Percentiles rank a stretch among this genome's conserved stretches.
phyloP scores from a whole-genome alignment of 805 yeast species.

The Cyberlindnera xishuangbannaensis region DNA sequence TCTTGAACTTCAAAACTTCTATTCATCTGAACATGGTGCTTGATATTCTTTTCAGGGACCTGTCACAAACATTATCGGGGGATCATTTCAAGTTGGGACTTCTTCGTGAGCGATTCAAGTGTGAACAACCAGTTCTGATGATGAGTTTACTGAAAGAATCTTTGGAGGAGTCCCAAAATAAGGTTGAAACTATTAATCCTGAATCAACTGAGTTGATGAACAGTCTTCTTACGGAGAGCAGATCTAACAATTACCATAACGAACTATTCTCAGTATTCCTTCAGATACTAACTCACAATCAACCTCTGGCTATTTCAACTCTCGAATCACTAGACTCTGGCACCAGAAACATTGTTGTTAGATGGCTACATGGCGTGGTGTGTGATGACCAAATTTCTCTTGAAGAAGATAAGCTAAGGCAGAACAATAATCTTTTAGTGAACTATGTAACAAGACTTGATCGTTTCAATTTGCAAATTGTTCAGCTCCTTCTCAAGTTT shows the following conservation, averaged over 20 bases:
- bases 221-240: conserved; percentile 17
- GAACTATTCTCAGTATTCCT: conserved; percentile 17
- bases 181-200: conserved; percentile 17
- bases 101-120: conserved; percentile 20
- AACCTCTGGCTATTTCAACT: conserved; percentile 4
- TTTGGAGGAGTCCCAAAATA: conserved; percentile 11
- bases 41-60: conserved; percentile 22
- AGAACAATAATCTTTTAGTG: conserved; percentile 5
- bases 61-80: conserved; percentile 9
- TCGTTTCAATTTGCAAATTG: conserved; percentile 37
- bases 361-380: conserved; percentile 3
- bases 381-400: conserved; percentile 2
- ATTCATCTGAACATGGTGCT: conserved; percentile 15
- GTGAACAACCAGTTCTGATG: conserved; percentile 13
- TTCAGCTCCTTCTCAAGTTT: conserved; percentile 34
- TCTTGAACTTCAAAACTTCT: conserved; percentile 20
- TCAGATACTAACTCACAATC: conserved; percentile 15
- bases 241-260: conserved; percentile 6
- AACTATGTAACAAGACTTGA: conserved; percentile 25
- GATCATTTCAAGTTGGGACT: conserved; percentile 20
- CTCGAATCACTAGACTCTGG: conserved; percentile 3
- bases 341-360: background rate
- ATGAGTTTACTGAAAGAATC: conserved; percentile 15
- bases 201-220: conserved; percentile 23
- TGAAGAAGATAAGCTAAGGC: background rate